Evolutionary conservation across 768 basidiomycete species (phyloP).

Genomic region (Brasilioporus rufonigricans): DNA sequence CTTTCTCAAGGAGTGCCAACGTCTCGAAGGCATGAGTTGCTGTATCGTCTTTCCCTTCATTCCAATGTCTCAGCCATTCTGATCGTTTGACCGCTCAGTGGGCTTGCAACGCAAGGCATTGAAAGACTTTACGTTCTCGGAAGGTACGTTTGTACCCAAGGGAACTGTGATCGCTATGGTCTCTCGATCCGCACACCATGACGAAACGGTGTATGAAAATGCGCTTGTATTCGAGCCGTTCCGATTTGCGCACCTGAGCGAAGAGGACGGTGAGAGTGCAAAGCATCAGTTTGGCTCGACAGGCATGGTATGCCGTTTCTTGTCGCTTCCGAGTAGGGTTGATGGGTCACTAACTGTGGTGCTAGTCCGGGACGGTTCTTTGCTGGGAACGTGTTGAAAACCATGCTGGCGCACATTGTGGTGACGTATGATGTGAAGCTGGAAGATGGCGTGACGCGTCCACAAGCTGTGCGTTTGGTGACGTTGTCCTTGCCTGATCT

Average conservation of each 20-base stretch:
- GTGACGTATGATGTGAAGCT: conserved; percentile 16
- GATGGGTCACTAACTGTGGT: not conserved
- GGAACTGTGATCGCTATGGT: conserved; percentile 29
- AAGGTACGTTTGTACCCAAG: conserved; percentile 37
- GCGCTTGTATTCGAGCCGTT: conserved; percentile 45
- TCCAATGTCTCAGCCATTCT: not conserved
- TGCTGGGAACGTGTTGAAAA: conserved; percentile 42
- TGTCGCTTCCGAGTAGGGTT: not conserved
- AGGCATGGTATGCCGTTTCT: not conserved
- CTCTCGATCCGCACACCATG: conserved; percentile 19
- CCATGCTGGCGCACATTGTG: conserved; percentile 24
- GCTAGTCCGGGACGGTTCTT: conserved; percentile 38
- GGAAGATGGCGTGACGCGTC: not conserved
- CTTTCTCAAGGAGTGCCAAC: conserved; percentile 32
- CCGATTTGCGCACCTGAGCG: not conserved
- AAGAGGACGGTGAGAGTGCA: not conserved
- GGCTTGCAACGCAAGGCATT: conserved; percentile 27
- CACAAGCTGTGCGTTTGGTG: no score
- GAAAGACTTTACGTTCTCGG: conserved; percentile 11
- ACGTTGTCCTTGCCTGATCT: no score
- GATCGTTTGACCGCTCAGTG: conserved; percentile 13
- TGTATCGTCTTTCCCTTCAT: not conserved
- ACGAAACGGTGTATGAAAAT: conserved; percentile 29
- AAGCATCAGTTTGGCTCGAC: not conserved
- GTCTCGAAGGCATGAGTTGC: not conserved